Conservation (phyloP, 2,329 filamentous ascomycete genomes). For the Colletotrichum sp. region DNA sequence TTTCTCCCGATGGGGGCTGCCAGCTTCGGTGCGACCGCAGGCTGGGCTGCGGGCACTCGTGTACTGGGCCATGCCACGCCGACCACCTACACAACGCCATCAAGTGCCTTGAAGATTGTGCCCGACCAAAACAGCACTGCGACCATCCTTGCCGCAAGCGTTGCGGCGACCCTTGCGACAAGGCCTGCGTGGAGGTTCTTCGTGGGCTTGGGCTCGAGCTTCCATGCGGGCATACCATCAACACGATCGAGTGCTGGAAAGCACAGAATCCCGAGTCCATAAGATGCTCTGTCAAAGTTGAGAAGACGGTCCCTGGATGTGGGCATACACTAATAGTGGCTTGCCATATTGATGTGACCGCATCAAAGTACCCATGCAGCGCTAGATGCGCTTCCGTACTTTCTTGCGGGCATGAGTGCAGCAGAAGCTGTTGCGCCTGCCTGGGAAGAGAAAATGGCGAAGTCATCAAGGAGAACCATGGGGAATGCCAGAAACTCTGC, state of each 20-base stretch:
- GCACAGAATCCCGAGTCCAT: slow-evolving; percentile 49
- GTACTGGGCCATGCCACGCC: slow-evolving; percentile 51
- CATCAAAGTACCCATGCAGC: slow-evolving; percentile 48
- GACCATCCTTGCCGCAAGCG: slow-evolving; percentile 45
- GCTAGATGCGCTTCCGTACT: slow-evolving; percentile 49
- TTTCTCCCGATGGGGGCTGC: slow-evolving; percentile 69
- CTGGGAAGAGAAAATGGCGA: slow-evolving; percentile 35
- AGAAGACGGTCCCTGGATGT: slow-evolving; percentile 58
- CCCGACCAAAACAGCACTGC: slow-evolving; percentile 44
- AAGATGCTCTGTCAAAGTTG: slow-evolving; percentile 51
- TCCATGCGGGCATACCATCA: slow-evolving; percentile 46
- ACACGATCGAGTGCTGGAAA: slow-evolving; percentile 39
- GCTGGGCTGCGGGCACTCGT: slow-evolving; percentile 53
- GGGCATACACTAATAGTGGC: slow-evolving; percentile 52
- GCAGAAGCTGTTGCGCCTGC: slow-evolving; percentile 53
- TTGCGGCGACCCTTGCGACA: slow-evolving; percentile 49
- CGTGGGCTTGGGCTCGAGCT: slow-evolving; percentile 32
- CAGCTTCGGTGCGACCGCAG: slow-evolving; percentile 51
- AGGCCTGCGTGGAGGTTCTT: slow-evolving; percentile 38
- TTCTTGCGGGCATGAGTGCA: slow-evolving; percentile 65
- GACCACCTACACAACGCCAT: slow-evolving; percentile 50
- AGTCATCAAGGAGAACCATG: slow-evolving; percentile 44
- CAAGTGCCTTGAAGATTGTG: slow-evolving; percentile 49
- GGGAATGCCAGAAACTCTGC: slow-evolving; percentile 42
- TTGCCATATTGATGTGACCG: slow-evolving; percentile 54